Conservation (phyloP, 2,329 filamentous ascomycete genomes). For the Aspergillus brasiliensis region DNA sequence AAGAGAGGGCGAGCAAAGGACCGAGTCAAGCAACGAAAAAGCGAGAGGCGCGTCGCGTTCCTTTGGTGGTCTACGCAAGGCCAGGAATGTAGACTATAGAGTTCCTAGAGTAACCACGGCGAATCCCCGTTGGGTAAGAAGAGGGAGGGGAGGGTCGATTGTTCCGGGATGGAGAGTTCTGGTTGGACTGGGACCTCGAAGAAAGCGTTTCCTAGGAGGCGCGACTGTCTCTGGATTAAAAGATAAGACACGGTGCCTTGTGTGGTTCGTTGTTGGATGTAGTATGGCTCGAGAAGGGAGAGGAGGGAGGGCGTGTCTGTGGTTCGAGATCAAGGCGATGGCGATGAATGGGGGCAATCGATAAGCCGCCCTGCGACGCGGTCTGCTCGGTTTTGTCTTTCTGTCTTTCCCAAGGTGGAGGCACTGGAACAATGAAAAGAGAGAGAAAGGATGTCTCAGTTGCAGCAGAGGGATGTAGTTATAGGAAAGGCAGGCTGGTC, state of each 20-base stretch:
- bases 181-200: conserved; percentile 7
- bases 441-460: conserved; percentile 21
- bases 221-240: conserved; percentile 24
- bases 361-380: conserved; percentile 23
- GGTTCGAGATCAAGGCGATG: conserved; percentile 10
- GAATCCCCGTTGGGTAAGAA: conserved; percentile 13
- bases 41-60: conserved; percentile 41
- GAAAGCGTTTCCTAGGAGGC: conserved; percentile 21
- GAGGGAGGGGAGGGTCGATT: background rate
- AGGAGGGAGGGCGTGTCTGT: background rate
- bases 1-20: conserved; percentile 17
- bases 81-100: conserved; percentile 45
- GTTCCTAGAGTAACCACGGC: conserved; percentile 38
- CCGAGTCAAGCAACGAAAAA: conserved; percentile 17
- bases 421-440: background rate
- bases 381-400: background rate
- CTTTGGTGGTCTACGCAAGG: conserved; percentile 39
- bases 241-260: conserved; percentile 6
- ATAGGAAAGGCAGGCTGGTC: conserved; percentile 19
- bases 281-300: conserved; percentile 4
- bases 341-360: conserved; percentile 7
- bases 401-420: conserved; percentile 3
- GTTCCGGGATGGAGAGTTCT: background rate
- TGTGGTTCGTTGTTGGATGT: too few relatives aligned
- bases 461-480: conserved; percentile 23